Evolutionary conservation across 2,329 filamentous ascomycete genomes (phyloP).

Genomic region (Botrytis aclada): DNA sequence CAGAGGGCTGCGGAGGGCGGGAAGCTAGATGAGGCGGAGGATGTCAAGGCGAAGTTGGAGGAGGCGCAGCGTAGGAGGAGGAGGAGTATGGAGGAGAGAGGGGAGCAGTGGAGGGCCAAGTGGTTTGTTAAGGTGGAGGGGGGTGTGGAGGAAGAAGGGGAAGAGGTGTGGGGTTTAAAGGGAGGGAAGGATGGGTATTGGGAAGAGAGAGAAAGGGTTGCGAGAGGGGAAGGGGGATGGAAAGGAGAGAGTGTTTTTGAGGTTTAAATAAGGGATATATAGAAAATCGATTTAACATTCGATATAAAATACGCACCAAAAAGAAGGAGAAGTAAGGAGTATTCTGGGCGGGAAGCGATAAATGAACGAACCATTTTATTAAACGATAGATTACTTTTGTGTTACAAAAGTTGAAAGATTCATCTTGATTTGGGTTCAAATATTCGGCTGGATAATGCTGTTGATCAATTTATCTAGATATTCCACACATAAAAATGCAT

Average conservation of each 20-base stretch:
- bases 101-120: conserved; percentile 68
- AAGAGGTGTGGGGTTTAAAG: conserved; percentile 74
- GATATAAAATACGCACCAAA: too few relatives aligned
- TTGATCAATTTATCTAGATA: too few relatives aligned
- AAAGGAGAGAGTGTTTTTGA: conserved; percentile 51
- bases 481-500: not conserved
- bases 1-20: conserved; percentile 82
- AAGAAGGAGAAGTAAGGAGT: too few relatives aligned
- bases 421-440: too few relatives aligned
- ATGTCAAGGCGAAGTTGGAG: conserved; percentile 77
- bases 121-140: conserved; percentile 76
- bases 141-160: conserved; percentile 57
- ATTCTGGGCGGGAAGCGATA: too few relatives aligned
- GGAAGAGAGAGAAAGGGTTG: conserved; percentile 68
- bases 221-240: conserved; percentile 55
- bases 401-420: too few relatives aligned
- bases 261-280: too few relatives aligned
- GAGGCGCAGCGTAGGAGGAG: conserved; percentile 77
- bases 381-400: too few relatives aligned
- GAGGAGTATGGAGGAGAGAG: conserved; percentile 70
- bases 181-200: conserved; percentile 86
- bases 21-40: conserved; percentile 78
- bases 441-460: too few relatives aligned
- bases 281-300: too few relatives aligned
- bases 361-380: too few relatives aligned